Evolutionary conservation across 108 stramenopile species (phyloP).

Genomic region (Nitzschia sp.): DNA sequence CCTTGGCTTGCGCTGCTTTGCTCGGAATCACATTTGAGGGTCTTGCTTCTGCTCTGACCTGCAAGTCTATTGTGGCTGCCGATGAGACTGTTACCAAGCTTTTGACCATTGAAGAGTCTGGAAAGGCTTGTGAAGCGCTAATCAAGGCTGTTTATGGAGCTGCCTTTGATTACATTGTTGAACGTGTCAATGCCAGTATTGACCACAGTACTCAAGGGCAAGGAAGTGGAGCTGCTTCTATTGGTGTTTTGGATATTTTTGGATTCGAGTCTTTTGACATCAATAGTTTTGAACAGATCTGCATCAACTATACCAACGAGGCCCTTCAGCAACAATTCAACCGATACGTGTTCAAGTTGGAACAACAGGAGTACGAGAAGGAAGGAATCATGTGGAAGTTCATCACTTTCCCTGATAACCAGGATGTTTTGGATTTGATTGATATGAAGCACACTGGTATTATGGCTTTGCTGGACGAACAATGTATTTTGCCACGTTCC

Average conservation of each 20-base stretch:
- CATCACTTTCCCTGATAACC: conserved; percentile 96
- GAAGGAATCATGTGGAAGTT: conserved; percentile 92
- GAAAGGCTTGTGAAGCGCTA: conserved; percentile 87
- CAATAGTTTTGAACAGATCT: conserved; percentile 93
- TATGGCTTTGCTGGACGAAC: conserved; percentile 89
- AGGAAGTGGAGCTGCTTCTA: conserved; percentile 55
- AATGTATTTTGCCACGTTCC: conserved; percentile 88
- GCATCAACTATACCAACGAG: conserved; percentile 99
- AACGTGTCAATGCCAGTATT: conserved; percentile 79
- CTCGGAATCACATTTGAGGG: conserved; percentile 73
- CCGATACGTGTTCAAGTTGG: conserved; percentile 94
- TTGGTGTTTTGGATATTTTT: conserved; percentile 96
- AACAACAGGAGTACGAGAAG: conserved; percentile 94
- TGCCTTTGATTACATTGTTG: conserved; percentile 90
- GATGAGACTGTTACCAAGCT: conserved; percentile 71
- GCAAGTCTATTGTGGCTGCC: conserved; percentile 74
- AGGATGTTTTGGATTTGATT: conserved; percentile 94
- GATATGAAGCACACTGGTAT: conserved; percentile 91
- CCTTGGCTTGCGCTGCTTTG: conserved; percentile 65
- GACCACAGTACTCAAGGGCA: conserved; percentile 10
- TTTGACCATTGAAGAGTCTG: conserved; percentile 71
- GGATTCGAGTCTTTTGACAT: conserved; percentile 93
- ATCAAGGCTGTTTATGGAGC: conserved; percentile 93
- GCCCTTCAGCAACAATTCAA: conserved; percentile 99
- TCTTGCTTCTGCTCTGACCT: conserved; percentile 77